phyloP scores from a whole-genome alignment of 148 eudicot species.

The Fagopyrum tataricum region DNA sequence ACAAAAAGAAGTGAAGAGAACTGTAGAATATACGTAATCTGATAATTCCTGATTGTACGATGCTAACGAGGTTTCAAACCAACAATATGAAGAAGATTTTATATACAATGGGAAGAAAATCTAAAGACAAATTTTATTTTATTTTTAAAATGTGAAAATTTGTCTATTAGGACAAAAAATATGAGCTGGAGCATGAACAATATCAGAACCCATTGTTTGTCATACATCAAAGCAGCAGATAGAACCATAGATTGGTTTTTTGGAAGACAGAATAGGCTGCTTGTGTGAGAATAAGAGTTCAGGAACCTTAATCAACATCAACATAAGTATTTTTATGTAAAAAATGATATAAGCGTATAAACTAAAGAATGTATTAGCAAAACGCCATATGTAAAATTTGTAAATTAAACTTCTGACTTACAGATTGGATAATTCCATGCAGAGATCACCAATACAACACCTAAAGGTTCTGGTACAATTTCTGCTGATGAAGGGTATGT shows the following conservation, averaged over 20 bases:
- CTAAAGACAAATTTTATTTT: too few relatives aligned
- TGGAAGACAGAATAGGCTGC: background rate
- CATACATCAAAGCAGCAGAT: background rate
- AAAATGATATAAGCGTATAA: background rate
- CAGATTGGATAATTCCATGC: conserved; percentile 23
- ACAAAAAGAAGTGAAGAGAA: background rate
- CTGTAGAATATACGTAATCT: background rate
- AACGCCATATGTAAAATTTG: background rate
- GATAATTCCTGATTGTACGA: background rate
- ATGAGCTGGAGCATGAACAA: background rate
- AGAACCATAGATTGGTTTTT: background rate
- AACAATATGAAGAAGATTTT: background rate
- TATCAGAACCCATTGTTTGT: background rate
- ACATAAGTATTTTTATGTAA: background rate
- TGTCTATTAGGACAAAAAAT: background rate
- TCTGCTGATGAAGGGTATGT: conserved; percentile 19
- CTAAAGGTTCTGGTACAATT: conserved; percentile 17
- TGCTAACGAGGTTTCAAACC: background rate
- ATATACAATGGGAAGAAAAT: background rate
- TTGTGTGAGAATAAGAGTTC: background rate
- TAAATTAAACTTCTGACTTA: conserved; percentile 11
- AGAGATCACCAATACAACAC: conserved; percentile 14
- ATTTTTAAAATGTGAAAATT: background rate
- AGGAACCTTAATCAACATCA: background rate
- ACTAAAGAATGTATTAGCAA: background rate